These are phyloP conservation scores for Aspergillus cavernicola DNA, from an alignment of 495 filamentous ascomycete genomes.

Conservation along the genomic window DNA sequence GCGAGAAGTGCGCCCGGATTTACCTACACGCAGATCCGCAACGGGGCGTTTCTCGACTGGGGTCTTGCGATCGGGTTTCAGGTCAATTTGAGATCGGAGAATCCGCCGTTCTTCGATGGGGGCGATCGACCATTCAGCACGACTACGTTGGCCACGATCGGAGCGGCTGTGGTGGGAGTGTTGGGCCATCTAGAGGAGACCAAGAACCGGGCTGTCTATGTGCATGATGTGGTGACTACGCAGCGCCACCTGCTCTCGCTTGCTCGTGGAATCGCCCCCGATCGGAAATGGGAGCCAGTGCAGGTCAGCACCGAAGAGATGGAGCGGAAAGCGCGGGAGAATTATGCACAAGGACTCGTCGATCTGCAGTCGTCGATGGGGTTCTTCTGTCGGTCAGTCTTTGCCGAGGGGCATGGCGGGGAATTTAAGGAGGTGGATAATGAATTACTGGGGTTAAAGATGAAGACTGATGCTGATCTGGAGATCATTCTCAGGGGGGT, in stretches of 20 bases:
- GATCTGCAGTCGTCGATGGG: neutral
- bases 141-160: neutral
- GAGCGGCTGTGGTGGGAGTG: too few species aligned
- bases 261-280: neutral
- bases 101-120: conserved; percentile 1
- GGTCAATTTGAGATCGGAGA: neutral
- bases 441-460: neutral
- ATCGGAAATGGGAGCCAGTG: conserved; percentile 6
- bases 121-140: conserved; percentile 9
- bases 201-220: conserved; percentile 2
- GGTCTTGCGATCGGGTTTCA: neutral
- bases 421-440: neutral
- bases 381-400: too few species aligned
- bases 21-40: conserved; percentile 3
- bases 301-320: neutral
- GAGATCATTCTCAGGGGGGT: neutral
- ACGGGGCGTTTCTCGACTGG: conserved; percentile 10
- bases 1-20: neutral
- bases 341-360: neutral
- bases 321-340: neutral
- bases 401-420: neutral
- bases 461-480: neutral
- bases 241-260: conserved; percentile 2
- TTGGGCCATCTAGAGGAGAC: too few species aligned
- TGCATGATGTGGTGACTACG: conserved; percentile 5